Base-by-base conservation (phyloP, 371 early-diverging fungal species). In the Mortierella sp. region DNA sequence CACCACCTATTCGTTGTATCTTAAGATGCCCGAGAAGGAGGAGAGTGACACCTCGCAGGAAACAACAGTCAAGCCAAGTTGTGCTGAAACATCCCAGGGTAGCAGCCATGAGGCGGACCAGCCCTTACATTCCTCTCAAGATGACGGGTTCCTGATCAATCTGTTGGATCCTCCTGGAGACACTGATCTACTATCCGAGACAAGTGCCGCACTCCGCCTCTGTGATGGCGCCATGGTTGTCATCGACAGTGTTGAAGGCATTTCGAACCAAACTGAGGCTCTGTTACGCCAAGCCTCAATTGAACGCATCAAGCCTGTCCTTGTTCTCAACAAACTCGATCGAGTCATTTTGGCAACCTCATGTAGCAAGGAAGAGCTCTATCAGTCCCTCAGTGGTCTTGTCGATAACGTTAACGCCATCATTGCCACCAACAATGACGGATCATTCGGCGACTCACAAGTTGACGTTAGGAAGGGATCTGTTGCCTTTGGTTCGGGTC, bases 211-310 rank as follows among this genome's bases (percentile, higher is more conserved):
- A 60, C 95, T 99, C 66, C 95, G 99, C 92, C 98, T 99, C 78
- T 99, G 99, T 57, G 99, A 99, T 85, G 99, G 99, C 92, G 99
- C 99, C 54, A 88, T 99, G 40, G 99, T 99, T 67, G 99, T 99
- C 72, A 98, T 99, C 63, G 99, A 99, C 86, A 95, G 96, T 88
- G 93, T 99, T 72, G 98, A 98, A 78, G 99, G 99, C 86, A 98
- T 99, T 71, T 98, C 97, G 83, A 99, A 98, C 79, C 99, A 99
- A 84, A 99, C 99, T 70, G 99, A 99, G 88, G 99, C 99, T 77
- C 99, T 99, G 64, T 90, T 99, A 81, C 96, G 99, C 88, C 99
- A 99, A 83, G 99, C 99, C 56, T 92, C 99, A 80, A 92, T 92
- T 65, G 99, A 99, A 86, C 93, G 96, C 82, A 98, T 99, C 86